phyloP scores from a whole-genome alignment of 2,329 filamentous ascomycete genomes.

The Talaromyces sp. region DNA sequence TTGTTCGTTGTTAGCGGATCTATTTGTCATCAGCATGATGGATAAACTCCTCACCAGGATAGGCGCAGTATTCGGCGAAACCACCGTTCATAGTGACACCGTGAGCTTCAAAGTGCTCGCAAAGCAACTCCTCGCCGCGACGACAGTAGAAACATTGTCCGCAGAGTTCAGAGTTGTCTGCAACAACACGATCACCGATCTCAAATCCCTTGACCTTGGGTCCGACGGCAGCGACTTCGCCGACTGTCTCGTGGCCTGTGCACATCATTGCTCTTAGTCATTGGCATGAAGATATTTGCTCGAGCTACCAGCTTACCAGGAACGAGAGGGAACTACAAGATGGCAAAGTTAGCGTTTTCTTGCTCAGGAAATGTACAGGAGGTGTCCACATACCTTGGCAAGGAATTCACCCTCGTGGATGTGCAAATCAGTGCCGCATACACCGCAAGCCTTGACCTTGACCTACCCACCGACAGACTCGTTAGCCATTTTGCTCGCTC shows the following conservation, averaged over 20 bases:
- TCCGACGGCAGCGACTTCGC: slow-evolving; percentile 55
- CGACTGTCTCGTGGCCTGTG: slow-evolving; percentile 60
- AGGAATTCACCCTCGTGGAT: slow-evolving; percentile 63
- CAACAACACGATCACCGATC: slow-evolving; percentile 59
- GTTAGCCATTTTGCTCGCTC: neutral
- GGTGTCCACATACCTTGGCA: slow-evolving; percentile 38
- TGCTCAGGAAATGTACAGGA: neutral
- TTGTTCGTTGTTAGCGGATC: slow-evolving; percentile 9
- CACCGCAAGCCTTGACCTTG: slow-evolving; percentile 63
- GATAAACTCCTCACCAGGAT: slow-evolving; percentile 29
- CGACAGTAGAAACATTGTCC: slow-evolving; percentile 69
- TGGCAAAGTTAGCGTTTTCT: slow-evolving; percentile 2
- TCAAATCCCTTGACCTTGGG: slow-evolving; percentile 55
- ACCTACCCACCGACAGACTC: slow-evolving; percentile 30
- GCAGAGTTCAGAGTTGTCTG: slow-evolving; percentile 54
- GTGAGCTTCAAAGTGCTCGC: slow-evolving; percentile 63
- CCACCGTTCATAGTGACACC: slow-evolving; percentile 57
- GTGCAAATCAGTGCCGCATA: slow-evolving; percentile 52
- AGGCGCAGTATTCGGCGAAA: slow-evolving; percentile 64
- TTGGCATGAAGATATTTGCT: neutral
- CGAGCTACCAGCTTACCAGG: slow-evolving; percentile 39
- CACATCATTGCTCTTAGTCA: slow-evolving; percentile 3
- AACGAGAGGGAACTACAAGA: slow-evolving; percentile 54
- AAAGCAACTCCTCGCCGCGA: slow-evolving; percentile 61
- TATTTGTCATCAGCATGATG: neutral